Conservation (phyloP, 1,284 basidiomycete species). For the Marasmius fiardii region DNA sequence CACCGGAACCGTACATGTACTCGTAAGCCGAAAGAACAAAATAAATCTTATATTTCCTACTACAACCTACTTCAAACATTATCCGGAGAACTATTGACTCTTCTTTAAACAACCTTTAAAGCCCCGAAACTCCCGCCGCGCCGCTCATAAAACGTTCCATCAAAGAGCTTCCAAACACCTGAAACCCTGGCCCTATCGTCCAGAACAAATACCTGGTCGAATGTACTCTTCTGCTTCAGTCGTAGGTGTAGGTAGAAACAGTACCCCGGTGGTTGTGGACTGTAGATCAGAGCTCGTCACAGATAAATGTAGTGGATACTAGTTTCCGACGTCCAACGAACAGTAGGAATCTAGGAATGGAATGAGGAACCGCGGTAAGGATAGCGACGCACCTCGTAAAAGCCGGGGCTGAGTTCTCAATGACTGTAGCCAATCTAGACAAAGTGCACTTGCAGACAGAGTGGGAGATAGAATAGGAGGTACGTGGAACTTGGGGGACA, state of each 20-base stretch:
- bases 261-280: conserved; percentile 18
- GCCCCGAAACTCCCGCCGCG: conserved; percentile 39
- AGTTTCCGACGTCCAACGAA: conserved; percentile 56
- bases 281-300: no score
- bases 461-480: not conserved
- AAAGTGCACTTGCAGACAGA: no score
- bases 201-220: conserved; percentile 62
- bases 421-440: not conserved
- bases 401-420: not conserved
- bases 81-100: conserved; percentile 19
- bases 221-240: conserved; percentile 21
- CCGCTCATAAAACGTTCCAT: conserved; percentile 60
- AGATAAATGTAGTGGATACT: conserved; percentile 44
- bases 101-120: conserved; percentile 46
- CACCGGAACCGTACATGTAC: no score
- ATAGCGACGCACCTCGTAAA: not conserved
- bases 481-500: no score
- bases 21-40: no score
- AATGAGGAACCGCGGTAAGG: not conserved
- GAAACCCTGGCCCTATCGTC: conserved; percentile 68
- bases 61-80: no score
- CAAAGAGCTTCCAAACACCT: conserved; percentile 71
- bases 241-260: not conserved
- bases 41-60: no score
- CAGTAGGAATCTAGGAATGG: conserved; percentile 32